Conservation (phyloP, 495 filamentous ascomycete genomes). For the Talaromyces trachyspermus region DNA sequence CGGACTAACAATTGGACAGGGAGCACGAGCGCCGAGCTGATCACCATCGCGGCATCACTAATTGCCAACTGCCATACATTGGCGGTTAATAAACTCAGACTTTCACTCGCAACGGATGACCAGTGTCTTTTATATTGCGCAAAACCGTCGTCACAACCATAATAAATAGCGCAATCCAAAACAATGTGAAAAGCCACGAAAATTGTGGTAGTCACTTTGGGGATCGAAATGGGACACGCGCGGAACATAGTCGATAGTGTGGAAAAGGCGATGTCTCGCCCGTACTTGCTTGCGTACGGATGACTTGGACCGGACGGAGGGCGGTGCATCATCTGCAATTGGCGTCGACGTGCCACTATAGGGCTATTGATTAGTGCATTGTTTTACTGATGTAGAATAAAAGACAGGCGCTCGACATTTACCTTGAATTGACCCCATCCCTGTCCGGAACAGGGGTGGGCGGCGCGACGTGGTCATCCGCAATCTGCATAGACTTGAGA, state of each 20-base stretch:
- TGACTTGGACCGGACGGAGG: constrained; percentile 78
- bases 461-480: not conserved
- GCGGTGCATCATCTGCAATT: constrained; percentile 81
- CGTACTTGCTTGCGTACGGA: constrained; percentile 77
- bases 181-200: constrained; percentile 95
- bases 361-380: constrained; percentile 2
- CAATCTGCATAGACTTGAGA: constrained; percentile 3
- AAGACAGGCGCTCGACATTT: not conserved
- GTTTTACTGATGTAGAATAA: too few relatives aligned
- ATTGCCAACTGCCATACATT: constrained; percentile 82
- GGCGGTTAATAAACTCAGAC: constrained; percentile 80
- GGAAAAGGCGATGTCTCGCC: constrained; percentile 81
- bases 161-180: constrained; percentile 93
- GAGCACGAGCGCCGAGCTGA: constrained; percentile 60
- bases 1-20: constrained; percentile 66
- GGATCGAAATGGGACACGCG: constrained; percentile 96
- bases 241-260: constrained; percentile 89
- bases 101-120: constrained; percentile 69
- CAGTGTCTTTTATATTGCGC: constrained; percentile 90
- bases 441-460: not conserved
- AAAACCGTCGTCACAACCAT: constrained; percentile 92
- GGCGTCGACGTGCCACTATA: constrained; percentile 82
- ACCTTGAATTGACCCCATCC: constrained; percentile 3
- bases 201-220: constrained; percentile 83
- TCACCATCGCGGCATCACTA: constrained; percentile 78